Evolutionary conservation across 306 rosid species (phyloP).

Genomic region (Quercus rubra): DNA sequence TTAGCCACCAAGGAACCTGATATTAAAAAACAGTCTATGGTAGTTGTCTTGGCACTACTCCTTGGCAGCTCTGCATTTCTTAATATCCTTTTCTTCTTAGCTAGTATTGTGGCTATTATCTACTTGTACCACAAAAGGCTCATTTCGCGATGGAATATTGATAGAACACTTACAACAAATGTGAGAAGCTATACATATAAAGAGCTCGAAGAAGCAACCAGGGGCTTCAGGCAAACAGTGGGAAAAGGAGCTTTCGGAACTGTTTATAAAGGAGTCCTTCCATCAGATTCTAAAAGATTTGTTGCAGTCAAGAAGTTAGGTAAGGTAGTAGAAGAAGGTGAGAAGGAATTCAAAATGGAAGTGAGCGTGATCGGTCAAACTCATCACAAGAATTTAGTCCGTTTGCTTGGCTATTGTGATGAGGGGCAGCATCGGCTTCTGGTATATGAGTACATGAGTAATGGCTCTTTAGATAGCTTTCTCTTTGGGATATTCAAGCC

Average conservation of each 20-base stretch:
- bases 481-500: constrained; percentile 17
- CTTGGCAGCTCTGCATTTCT: constrained; percentile 27
- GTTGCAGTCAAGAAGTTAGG: constrained; percentile 48
- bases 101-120: background rate
- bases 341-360: constrained; percentile 33
- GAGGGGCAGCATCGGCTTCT: constrained; percentile 5
- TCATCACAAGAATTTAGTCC: constrained; percentile 29
- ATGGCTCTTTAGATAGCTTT: constrained; percentile 14
- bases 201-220: constrained; percentile 20
- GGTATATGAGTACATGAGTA: constrained; percentile 16
- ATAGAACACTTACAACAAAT: background rate
- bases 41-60: constrained; percentile 12
- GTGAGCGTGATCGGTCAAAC: constrained; percentile 29
- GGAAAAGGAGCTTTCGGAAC: constrained; percentile 28
- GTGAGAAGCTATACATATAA: constrained; percentile 6
- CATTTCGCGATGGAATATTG: background rate
- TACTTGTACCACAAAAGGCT: background rate
- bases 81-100: too few relatives aligned
- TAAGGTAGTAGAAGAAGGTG: constrained; percentile 26
- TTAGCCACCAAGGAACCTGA: too few relatives aligned
- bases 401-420: constrained; percentile 20
- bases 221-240: constrained; percentile 20
- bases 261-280: constrained; percentile 26
- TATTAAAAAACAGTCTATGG: background rate
- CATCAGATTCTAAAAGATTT: constrained; percentile 5